Base-by-base conservation (phyloP, 352 stramenopile genomes). In the Thalassiosira oceanica region DNA sequence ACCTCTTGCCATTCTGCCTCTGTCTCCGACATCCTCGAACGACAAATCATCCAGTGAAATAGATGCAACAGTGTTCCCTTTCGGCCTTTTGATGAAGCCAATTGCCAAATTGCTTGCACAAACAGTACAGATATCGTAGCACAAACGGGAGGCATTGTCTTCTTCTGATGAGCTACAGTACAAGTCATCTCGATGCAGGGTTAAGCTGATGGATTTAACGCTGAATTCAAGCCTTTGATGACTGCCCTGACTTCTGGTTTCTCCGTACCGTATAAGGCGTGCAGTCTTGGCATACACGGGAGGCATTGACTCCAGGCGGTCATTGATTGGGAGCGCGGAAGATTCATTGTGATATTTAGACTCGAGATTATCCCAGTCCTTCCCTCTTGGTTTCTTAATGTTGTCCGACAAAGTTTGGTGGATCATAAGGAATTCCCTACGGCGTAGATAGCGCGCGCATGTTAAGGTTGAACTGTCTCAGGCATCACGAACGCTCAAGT, bases 21-120 rank as follows among this genome's bases (percentile, higher is more conserved):
- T 51, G 56, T 88, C 77, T 39, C 80, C 80, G 33, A 86, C 23
- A 69, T 88, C 80, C 44, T 62, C 80, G 20, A 88, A 64, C 10
- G 61, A 69, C 39, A 88, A 55, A 24, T 65, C 58, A 54, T 69
- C 66, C 13, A 88, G 56, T 21, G 67, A 61, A 13, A 86, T 42
- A 18, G 69, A 60, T 42, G 71, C 61, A 31, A 58, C 75, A 24
- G 37, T 63, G 36, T 83, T 60, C 4, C 69, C 69, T 42, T 51
- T 58, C 8, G 35, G 53, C 55, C 48, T 50, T 0, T 42, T 21
- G 31, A 15, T 48, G 29, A 74, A 10, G 3, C 23, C 49, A 13
- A 80, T 35, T 31, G 78, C 65, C 33, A 85, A 61, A 24, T 69
- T 48, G 29, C 74, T 20, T 11, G 86, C 54, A 15, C 35, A 27